Evolutionary conservation across 2,329 filamentous ascomycete species (phyloP), one percentile per base, ranked within the genome.

Genomic region (Saccharata proteae): DNA sequence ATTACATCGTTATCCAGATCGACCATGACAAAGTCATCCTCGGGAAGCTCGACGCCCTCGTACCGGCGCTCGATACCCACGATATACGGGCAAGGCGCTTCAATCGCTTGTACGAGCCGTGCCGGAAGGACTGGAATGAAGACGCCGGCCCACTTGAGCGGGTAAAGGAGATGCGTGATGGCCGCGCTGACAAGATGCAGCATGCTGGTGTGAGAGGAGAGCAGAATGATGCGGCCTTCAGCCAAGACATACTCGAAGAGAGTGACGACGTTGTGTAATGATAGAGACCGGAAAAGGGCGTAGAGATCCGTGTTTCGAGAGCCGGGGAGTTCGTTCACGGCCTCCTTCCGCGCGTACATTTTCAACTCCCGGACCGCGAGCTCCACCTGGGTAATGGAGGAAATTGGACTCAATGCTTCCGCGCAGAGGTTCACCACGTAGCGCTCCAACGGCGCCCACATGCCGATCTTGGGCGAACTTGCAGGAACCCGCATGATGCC

Each of bases 401-500:
- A 81, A 30, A 93, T 73, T 2, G 90, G 90, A 48, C 81, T 88
- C 48, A 92, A 80, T 2, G 90, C 90, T 58, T 96, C 88, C 7
- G 86, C 86, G 58, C 90, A 98, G 19, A 98, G 67, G 53, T 96
- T 96, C 59, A 96, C 79, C 19, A 98, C 86, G 54, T 96, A 98
- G 49, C 86, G 77, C 61, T 98, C 90, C 38, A 98, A 62, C 10
- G 90, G 90, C 54, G 94, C 88, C 90, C 90, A 98, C 50, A 85
- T 75, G 26, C 90, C 90, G 41, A 93, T 76, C 46, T 77, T 82
- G 9, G 90, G 86, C 4, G 88, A 96, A 55, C 80, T 93, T 7
- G 83, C 67, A 5, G 90, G 84, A 6, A 98, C 76, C 35, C 86
- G 72, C 43, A 90, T 61, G 17, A 98, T 67, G 10, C 69, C 75